Conservation (phyloP, 257 asterid genomes). For the Paraleonurus japonicus region DNA sequence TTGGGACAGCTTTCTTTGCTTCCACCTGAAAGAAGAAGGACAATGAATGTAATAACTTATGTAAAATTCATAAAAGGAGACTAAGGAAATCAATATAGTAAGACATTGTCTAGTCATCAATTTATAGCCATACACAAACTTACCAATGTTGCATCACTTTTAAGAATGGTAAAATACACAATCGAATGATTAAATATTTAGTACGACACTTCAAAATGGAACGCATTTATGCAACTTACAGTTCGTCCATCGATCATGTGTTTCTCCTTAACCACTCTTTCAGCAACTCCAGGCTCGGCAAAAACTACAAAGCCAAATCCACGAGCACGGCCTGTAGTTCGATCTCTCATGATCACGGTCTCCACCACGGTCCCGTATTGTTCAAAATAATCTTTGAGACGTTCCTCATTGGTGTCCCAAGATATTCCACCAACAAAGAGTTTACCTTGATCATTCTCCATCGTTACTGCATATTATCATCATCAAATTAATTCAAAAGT, state of each 20-base stretch:
- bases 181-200: not conserved
- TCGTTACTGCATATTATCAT: constrained; percentile 34
- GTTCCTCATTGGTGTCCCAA: constrained; percentile 95
- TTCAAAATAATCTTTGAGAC: constrained; percentile 74
- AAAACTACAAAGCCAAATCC: constrained; percentile 89
- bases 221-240: constrained; percentile 47
- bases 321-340: constrained; percentile 90
- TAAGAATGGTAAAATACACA: not conserved
- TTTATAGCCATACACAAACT: constrained; percentile 2
- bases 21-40: constrained; percentile 54
- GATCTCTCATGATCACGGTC: constrained; percentile 93
- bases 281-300: constrained; percentile 77
- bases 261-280: constrained; percentile 80
- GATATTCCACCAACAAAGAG: constrained; percentile 92
- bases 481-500: not conserved
- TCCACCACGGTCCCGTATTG: constrained; percentile 77
- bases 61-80: not conserved
- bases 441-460: constrained; percentile 70
- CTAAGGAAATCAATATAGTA: constrained; percentile 8
- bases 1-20: constrained; percentile 93
- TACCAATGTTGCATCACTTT: not conserved
- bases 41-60: not conserved
- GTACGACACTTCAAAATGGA: not conserved
- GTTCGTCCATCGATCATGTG: constrained; percentile 85
- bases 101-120: not conserved